Base-by-base conservation (phyloP, 257 asterid species). In the Coffea canephora region DNA sequence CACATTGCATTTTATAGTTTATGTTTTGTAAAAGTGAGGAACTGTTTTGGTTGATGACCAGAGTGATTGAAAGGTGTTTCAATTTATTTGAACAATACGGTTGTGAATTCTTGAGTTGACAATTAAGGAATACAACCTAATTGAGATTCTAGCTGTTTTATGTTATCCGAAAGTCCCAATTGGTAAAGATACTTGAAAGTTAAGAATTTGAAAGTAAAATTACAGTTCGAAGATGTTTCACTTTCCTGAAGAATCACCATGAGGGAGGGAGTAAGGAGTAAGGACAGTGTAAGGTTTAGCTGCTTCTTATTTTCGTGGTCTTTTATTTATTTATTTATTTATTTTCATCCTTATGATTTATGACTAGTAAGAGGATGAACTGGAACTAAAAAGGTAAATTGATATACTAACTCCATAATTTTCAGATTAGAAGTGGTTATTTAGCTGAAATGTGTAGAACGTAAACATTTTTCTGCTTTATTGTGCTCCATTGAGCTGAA, bases 351-450 rank as follows among this genome's bases (percentile, higher is more conserved):
- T 75, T 75, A 57, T 59, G 16, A 27, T 41, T 45, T 70, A n/a
- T 18, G 19, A 15, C 7, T 12, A 48, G 45, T 13, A 21, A 61
- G 71, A 57, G 16, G 67, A 74, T 0, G 12, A 57, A 19, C 21
- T 69, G 46, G 39, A 52, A 18, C 18, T 16, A 23, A 70, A 41
- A 25, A 54, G 18, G 52, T 19, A 55, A 75, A 59, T 39, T 66
- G 48, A 39, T 59, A 57, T 21, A 19, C 79, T 18, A 71, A 50
- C 80, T 75, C 7, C 64, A 10, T 39, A 21, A 57, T 80, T 45
- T 21, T 66, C n/a, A 69, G 18, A 19, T 21, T 21, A 2, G 23
- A 57, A 36, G 67, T 75, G 49, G 80, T 39, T 59, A 55, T 31
- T 39, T 78, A 68, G 66, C 57, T 57, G 3, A 59, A 75, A 75